Conservation (phyloP, 352 stramenopile genomes). For the Pythium brassicae region DNA sequence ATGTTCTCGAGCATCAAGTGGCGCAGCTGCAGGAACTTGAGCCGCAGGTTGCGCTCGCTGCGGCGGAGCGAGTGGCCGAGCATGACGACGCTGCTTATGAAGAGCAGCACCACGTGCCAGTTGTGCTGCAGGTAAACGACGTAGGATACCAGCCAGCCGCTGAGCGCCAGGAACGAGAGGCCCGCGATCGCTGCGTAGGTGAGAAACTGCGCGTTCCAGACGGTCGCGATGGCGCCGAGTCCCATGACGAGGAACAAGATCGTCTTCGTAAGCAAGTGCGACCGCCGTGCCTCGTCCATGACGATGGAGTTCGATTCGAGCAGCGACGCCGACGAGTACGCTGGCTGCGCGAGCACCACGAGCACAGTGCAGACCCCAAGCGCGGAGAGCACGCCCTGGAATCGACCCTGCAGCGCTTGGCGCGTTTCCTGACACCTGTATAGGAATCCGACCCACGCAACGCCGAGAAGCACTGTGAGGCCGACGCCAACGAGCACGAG, state of each 20-base stretch:
- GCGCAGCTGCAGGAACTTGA: slow-evolving; percentile 50
- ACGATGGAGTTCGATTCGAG: slow-evolving; percentile 12
- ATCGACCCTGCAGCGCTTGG: slow-evolving; percentile 19
- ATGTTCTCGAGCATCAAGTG: slow-evolving; percentile 62
- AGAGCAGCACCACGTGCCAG: slow-evolving; percentile 52
- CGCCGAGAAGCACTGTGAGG: slow-evolving; percentile 5
- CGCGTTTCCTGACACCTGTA: slow-evolving; percentile 16
- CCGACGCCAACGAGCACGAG: slow-evolving; percentile 22
- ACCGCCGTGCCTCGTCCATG: slow-evolving; percentile 19
- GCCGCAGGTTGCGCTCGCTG: slow-evolving; percentile 28
- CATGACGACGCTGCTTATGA: slow-evolving; percentile 28
- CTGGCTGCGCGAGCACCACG: slow-evolving; percentile 35
- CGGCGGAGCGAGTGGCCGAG: slow-evolving; percentile 40
- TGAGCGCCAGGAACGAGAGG: slow-evolving; percentile 21
- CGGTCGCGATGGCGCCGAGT: slow-evolving; percentile 38
- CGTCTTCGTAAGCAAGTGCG: slow-evolving; percentile 41
- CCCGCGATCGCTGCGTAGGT: slow-evolving; percentile 26
- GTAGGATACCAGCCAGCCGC: slow-evolving; percentile 24
- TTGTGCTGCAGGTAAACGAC: slow-evolving; percentile 24
- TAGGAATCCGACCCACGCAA: slow-evolving; percentile 17
- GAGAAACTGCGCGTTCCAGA: slow-evolving; percentile 59
- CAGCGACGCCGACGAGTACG: slow-evolving; percentile 10
- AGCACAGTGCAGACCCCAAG: slow-evolving; percentile 22
- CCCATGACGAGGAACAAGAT: slow-evolving; percentile 51
- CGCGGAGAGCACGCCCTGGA: slow-evolving; percentile 29